These are phyloP conservation scores for Blastomyces parvus DNA, from an alignment of 2,329 filamentous ascomycete genomes.

Conservation along the genomic window DNA sequence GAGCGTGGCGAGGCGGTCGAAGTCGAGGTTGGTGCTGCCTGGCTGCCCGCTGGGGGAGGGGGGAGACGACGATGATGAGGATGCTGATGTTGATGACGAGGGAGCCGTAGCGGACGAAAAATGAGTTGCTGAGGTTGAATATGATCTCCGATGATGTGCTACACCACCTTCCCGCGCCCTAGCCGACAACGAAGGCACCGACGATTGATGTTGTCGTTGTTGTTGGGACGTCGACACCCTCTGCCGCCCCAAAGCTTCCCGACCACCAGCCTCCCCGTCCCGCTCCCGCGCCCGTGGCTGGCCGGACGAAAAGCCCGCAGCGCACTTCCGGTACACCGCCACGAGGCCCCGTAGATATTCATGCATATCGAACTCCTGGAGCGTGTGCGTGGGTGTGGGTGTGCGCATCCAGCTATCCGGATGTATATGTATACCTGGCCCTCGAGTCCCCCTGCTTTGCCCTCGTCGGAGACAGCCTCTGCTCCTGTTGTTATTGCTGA, in stretches of 20 bases:
- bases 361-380: background rate
- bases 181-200: background rate
- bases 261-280: background rate
- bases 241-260: background rate
- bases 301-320: background rate
- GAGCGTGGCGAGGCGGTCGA: background rate
- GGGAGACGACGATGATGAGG: background rate
- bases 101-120: background rate
- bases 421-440: background rate
- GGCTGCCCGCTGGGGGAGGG: no score
- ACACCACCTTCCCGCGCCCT: background rate
- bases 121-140: background rate
- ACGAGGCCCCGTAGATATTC: conserved; percentile 1
- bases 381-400: no score
- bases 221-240: no score
- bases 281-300: background rate
- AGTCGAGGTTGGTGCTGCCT: background rate
- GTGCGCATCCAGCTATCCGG: background rate
- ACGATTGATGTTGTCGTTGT: no score
- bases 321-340: background rate
- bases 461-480: background rate
- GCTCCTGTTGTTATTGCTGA: background rate
- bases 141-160: background rate
- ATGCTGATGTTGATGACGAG: background rate
- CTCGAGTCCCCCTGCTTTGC: background rate